Evolutionary conservation across 495 filamentous ascomycete genomes (phyloP).

Genomic region (Hypoxylon perforatum): DNA sequence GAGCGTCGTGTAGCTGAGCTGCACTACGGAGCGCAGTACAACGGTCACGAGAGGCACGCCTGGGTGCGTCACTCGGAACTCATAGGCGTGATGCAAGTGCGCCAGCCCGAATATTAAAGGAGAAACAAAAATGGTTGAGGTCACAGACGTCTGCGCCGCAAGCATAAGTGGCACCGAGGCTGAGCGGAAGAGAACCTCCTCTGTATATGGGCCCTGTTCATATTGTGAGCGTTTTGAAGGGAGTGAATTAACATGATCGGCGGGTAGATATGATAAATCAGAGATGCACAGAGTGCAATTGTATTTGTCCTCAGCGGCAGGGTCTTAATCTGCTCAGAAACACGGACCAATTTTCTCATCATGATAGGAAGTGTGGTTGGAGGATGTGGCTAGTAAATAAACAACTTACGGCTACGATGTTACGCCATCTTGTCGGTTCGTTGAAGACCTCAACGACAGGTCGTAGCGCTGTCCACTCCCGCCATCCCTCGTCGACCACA

Average conservation of each 20-base stretch:
- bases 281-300: conserved; percentile 82
- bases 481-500: conserved; percentile 77
- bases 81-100: conserved; percentile 95
- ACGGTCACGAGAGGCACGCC: conserved; percentile 68
- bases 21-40: conserved; percentile 77
- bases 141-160: conserved; percentile 69
- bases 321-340: conserved; percentile 99
- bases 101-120: conserved; percentile 95
- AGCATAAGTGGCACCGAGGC: conserved; percentile 84
- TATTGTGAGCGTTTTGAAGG: conserved; percentile 2
- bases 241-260: background rate
- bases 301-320: conserved; percentile 86
- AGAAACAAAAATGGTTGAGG: conserved; percentile 75
- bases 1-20: conserved; percentile 91
- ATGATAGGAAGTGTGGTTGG: conserved; percentile 9
- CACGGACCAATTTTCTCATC: conserved; percentile 94
- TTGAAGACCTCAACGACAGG: conserved; percentile 45
- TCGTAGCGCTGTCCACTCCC: conserved; percentile 64
- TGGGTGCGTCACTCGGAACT: conserved; percentile 86
- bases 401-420: conserved; percentile 61
- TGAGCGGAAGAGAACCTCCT: conserved; percentile 93
- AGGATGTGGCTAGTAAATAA: conserved; percentile 11
- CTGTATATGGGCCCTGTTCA: conserved; percentile 82
- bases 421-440: conserved; percentile 67
- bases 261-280: conserved; percentile 62